A percentile compares a stretch with the other conserved stretches of the same genome.
phyloP scores from a whole-genome alignment of 306 rosid genomes.

The barrel medic (Medicago truncatula) region MtrunA17r5.0-ANR NC_053048.1:39687501-39688000 shows the following conservation, averaged over 20 bases:
- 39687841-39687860: slow-evolving; percentile 59
- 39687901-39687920: slow-evolving; percentile 58
- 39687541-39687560: slow-evolving; percentile 58
- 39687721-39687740: no score
- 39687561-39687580: slow-evolving; percentile 39
- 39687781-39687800: no score
- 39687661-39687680: background rate
- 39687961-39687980: slow-evolving; percentile 83
- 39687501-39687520: slow-evolving; percentile 75
- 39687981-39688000: slow-evolving; percentile 91
- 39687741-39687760: background rate
- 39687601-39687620: background rate
- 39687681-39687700: no score
- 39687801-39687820: no score
- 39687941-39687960: slow-evolving; percentile 57
- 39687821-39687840: background rate
- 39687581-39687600: background rate
- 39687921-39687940: slow-evolving; percentile 63
- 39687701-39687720: no score
- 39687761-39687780: background rate
- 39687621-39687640: background rate
- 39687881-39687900: slow-evolving; percentile 58
- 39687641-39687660: background rate
- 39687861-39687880: slow-evolving; percentile 52
- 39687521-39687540: slow-evolving; percentile 70